phyloP scores from a whole-genome alignment of 2,329 filamentous ascomycete species.

The Ophiostoma australiae region DNA sequence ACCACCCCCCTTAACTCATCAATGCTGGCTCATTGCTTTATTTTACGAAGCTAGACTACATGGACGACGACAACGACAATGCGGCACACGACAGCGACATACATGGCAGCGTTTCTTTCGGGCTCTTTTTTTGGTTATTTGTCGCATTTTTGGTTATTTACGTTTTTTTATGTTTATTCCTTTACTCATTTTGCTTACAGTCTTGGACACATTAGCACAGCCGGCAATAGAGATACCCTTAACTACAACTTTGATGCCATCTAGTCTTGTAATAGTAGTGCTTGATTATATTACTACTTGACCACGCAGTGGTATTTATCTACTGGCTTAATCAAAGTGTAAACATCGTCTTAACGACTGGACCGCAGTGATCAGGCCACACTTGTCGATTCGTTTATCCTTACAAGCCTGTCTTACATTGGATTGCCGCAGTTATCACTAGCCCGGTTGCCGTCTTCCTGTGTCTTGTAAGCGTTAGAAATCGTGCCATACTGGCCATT shows the following conservation, averaged over 20 bases:
- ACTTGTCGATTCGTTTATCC: too few species aligned
- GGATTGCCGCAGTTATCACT: too few species aligned
- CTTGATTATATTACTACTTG: too few species aligned
- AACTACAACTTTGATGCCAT: not conserved
- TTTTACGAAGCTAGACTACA: not conserved
- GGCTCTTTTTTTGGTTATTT: not conserved
- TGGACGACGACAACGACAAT: not conserved
- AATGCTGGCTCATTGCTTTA: conserved; percentile 23
- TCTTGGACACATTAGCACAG: not conserved
- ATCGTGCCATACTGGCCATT: too few species aligned
- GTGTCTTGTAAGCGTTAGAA: too few species aligned
- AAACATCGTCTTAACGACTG: too few species aligned
- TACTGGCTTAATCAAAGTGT: too few species aligned
- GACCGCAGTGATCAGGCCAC: too few species aligned
- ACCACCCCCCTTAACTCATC: not conserved
- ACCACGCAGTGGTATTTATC: too few species aligned
- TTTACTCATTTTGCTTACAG: not conserved
- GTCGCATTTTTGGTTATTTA: not conserved
- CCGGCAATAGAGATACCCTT: conserved; percentile 22
- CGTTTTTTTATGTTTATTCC: not conserved
- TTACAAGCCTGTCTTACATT: too few species aligned
- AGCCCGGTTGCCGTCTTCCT: too few species aligned
- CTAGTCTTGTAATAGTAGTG: too few species aligned
- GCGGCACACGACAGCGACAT: conserved; percentile 8
- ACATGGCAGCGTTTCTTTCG: not conserved